Conservation (phyloP, 352 stramenopile species). For the Pythium myriotylum region DNA sequence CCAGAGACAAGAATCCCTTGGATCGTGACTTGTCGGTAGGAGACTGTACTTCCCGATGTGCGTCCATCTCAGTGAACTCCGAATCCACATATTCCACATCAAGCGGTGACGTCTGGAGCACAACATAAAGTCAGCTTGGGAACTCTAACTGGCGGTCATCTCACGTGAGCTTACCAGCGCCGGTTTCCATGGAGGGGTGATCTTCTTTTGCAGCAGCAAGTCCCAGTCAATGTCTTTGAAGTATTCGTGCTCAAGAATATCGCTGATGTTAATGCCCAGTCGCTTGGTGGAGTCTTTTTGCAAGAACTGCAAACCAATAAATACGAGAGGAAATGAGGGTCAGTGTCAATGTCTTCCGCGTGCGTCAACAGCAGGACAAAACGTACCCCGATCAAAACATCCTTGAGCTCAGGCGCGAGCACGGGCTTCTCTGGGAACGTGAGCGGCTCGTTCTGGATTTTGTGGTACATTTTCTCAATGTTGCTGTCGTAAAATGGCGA, state of each 20-base stretch:
- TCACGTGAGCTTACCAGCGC: constrained; percentile 64
- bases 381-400: constrained; percentile 71
- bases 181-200: constrained; percentile 86
- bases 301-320: constrained; percentile 52
- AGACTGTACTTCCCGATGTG: constrained; percentile 79
- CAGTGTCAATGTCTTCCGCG: background rate
- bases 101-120: constrained; percentile 60
- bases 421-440: constrained; percentile 76
- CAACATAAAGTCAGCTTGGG: background rate
- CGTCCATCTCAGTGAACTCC: constrained; percentile 87
- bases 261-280: constrained; percentile 86
- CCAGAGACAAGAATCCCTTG: constrained; percentile 84
- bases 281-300: constrained; percentile 88
- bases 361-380: no score
- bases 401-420: constrained; percentile 73
- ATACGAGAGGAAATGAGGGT: background rate
- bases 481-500: constrained; percentile 94
- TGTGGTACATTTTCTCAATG: constrained; percentile 94
- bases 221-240: constrained; percentile 87
- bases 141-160: no score
- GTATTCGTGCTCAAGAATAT: constrained; percentile 83
- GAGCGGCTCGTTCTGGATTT: constrained; percentile 89
- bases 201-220: constrained; percentile 80
- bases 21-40: constrained; percentile 83
- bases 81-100: constrained; percentile 88